Evolutionary conservation across 768 basidiomycete genomes (phyloP).

Genomic region (Podaxis rugospora): DNA sequence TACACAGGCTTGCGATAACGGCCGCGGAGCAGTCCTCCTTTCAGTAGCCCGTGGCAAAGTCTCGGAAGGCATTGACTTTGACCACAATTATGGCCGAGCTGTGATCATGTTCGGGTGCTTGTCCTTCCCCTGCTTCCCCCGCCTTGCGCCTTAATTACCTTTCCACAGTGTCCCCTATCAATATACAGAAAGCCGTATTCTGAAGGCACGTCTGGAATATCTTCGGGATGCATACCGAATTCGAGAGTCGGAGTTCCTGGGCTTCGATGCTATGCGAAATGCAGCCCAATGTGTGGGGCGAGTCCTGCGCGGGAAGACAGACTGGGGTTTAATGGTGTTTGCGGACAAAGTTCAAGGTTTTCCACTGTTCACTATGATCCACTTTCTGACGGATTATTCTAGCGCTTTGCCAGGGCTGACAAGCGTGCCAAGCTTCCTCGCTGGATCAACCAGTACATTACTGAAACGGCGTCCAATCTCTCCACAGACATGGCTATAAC

Average conservation of each 20-base stretch:
- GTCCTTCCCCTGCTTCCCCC: not conserved
- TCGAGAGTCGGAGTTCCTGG: conserved; percentile 96
- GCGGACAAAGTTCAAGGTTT: conserved; percentile 81
- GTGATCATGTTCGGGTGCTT: conserved; percentile 98
- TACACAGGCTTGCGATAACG: conserved; percentile 92
- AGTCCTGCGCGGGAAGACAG: conserved; percentile 95
- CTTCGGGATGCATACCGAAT: conserved; percentile 98
- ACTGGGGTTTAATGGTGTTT: conserved; percentile 99
- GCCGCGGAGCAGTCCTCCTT: conserved; percentile 91
- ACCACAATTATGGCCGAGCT: conserved; percentile 98
- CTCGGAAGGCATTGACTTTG: conserved; percentile 99
- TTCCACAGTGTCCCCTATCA: conserved; percentile 82
- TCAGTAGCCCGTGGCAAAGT: conserved; percentile 99
- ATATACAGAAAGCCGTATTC: conserved; percentile 96
- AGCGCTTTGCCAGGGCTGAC: conserved; percentile 91
- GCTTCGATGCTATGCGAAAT: conserved; percentile 99
- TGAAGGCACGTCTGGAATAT: conserved; percentile 96
- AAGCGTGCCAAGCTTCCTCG: conserved; percentile 94
- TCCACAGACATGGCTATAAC: conserved; percentile 98
- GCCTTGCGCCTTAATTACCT: conserved; percentile 14
- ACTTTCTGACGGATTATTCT: not conserved
- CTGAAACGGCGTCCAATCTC: conserved; percentile 95
- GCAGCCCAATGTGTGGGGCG: conserved; percentile 99
- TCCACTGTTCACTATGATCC: not conserved
- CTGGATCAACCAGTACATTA: conserved; percentile 99